A percentile compares a stretch with the other conserved stretches of the same genome.
These are phyloP conservation scores for Lodderomyces beijingensis DNA, from an alignment of 1,139 yeast genomes.

Conservation along the genomic window DNA sequence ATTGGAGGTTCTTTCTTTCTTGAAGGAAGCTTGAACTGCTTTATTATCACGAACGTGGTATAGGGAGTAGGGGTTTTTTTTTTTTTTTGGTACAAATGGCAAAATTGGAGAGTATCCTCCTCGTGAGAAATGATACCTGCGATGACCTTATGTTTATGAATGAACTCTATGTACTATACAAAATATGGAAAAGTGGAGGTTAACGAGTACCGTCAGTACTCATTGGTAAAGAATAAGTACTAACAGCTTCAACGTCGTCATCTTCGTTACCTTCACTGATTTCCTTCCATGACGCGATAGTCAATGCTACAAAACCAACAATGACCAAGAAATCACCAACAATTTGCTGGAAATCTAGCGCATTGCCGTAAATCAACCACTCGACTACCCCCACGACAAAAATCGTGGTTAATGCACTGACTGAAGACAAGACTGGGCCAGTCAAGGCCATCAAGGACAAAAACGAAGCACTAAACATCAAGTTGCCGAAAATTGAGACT, in stretches of 20 bases:
- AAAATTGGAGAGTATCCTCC: no score
- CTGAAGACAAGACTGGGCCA: conserved; percentile 81
- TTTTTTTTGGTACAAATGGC: no score
- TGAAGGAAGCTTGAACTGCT: no score
- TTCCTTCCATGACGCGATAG: conserved; percentile 73
- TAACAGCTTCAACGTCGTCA: conserved; percentile 46
- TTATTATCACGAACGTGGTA: no score
- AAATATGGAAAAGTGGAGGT: no score
- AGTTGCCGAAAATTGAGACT: conserved; percentile 56
- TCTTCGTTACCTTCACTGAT: conserved; percentile 61
- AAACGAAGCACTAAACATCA: conserved; percentile 68
- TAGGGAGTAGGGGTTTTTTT: no score
- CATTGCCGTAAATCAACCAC: conserved; percentile 63
- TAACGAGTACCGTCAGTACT: conserved; percentile 20
- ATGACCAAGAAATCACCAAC: conserved; percentile 57
- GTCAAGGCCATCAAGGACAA: conserved; percentile 79
- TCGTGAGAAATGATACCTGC: no score
- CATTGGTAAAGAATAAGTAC: conserved; percentile 43
- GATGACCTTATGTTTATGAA: no score
- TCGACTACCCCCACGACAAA: conserved; percentile 77
- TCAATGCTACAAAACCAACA: conserved; percentile 63
- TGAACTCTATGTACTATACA: no score
- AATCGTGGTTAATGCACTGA: conserved; percentile 74
- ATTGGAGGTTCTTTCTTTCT: no score
- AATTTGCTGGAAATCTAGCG: conserved; percentile 44